Base-by-base conservation (phyloP, 768 basidiomycete species). In the Rhizopogon rudus region DNA sequence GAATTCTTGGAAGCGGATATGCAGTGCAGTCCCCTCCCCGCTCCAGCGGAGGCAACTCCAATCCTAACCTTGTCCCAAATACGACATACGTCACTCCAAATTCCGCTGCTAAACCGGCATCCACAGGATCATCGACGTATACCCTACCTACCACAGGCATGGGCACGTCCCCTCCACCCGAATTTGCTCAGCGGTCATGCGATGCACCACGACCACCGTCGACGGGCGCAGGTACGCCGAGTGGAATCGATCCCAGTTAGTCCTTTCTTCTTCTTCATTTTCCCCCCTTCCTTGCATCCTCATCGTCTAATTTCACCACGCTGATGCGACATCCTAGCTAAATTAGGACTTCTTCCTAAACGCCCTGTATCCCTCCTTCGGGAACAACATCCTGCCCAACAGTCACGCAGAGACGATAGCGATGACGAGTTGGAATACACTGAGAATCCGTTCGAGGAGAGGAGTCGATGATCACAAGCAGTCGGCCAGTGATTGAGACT, bases 381-480 rank as follows among this genome's bases (percentile, higher is more conserved):
- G 29, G 49, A 65, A 13, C 57, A 65, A 54, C 55, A 67, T 3
- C 63, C 77, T 13, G 10, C 35, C 1, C 35, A 37, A 17, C 75
- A 69, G 13, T 59, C 63, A 20, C 48, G 39, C 48, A 37, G 35
- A 37, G 48, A 61, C 51, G 69, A 76, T 25, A 73, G 77, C 41
- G 73, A 77, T 6, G 83, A 83, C 53, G 83, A 81, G n/a, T 63
- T 87, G 60, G 87, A 88, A 67, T 89, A 87, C 66, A 77, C 80
- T 3, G 86, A 88, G 76, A 88, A 82, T 61, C 87, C 87, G 37
- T 90, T 90, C 57, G 86, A 89, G 54, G 84, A 87, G 40, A 57
- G 33, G 17, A 33, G 6, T 33, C 31, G 31, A 10, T 33, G 31
- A 33, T 10, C 31, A 33, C 25, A 4, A 4, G 25, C 25, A 5